Base-by-base conservation (phyloP, 768 basidiomycete species). In the Hysterangium stoloniferum region DNA sequence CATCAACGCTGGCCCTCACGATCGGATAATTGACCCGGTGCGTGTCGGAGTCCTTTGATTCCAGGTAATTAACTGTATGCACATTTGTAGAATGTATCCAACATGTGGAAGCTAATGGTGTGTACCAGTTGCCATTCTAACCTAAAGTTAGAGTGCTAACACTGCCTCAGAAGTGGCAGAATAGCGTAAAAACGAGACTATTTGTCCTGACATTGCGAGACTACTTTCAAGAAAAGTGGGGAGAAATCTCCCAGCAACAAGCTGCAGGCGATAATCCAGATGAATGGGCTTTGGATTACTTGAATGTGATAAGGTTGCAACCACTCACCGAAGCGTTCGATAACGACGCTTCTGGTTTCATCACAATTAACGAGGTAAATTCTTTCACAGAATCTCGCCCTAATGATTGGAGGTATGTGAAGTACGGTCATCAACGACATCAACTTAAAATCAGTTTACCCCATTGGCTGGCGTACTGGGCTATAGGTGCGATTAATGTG, bases 1-100 rank as follows among this genome's bases (percentile, higher is more conserved):
- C 1, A 53, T 76, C 0, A 54, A 63, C 0, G 63, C 70, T 3
- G 76, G 75, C 0, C 66, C 73, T 6, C 74, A 77, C 47, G 72
- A 74, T 34, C 62, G 64, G 32, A 72, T 77, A 19, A 56, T 59
- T 1, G 70, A 79, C 56, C 59, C 61, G 11, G 66, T 66, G 42
- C n/a, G n/a, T n/a, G n/a, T n/a, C n/a, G n/a, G 22, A 47, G 59
- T 66, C 53, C 38, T n/a, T 6, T 28, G 13, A 22, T 48, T 11
- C 8, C 28, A 17, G 6, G 22, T 24, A 6, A 28, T 22, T 45
- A 7, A 19, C 29, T 7, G 12, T 33, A n/a, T n/a, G n/a, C n/a
- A n/a, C n/a, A n/a, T n/a, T n/a, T n/a, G n/a, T n/a, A n/a, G n/a
- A n/a, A n/a, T n/a, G n/a, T n/a, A n/a, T n/a, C n/a, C n/a, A n/a